Percentiles rank a stretch among this genome's conserved stretches.
Evolutionary conservation across 352 stramenopile genomes (phyloP).

Genomic region (Phytophthora vignae): DNA sequence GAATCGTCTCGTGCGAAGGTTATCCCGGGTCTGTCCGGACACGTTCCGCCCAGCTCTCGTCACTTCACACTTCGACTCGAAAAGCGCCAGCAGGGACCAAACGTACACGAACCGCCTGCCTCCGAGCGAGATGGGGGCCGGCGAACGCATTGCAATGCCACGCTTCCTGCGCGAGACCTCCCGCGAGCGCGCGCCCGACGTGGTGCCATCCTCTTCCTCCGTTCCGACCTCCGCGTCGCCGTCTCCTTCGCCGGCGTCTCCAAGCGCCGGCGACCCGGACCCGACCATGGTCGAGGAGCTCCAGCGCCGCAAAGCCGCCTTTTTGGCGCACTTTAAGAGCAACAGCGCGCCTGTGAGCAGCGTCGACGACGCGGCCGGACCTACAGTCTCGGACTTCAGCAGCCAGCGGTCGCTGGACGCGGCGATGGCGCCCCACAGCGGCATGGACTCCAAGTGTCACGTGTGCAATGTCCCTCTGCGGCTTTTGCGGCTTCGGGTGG

Average conservation of each 20-base stretch:
- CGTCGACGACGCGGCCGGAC: slow-evolving; percentile 18
- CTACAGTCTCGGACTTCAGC: slow-evolving; percentile 15
- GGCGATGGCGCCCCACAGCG: slow-evolving; percentile 13
- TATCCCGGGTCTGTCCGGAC: background rate
- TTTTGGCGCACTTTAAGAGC: slow-evolving; percentile 59
- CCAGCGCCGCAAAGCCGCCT: slow-evolving; percentile 56
- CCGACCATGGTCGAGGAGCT: slow-evolving; percentile 47
- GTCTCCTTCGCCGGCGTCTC: slow-evolving; percentile 19
- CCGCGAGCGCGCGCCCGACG: slow-evolving; percentile 27
- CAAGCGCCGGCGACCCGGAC: slow-evolving; percentile 29
- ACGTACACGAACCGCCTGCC: background rate
- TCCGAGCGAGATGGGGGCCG: slow-evolving; percentile 21
- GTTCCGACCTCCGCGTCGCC: background rate
- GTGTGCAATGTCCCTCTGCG: slow-evolving; percentile 68
- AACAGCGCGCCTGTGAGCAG: slow-evolving; percentile 7
- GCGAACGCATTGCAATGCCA: slow-evolving; percentile 38
- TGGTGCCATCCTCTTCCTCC: slow-evolving; percentile 8
- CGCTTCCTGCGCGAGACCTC: slow-evolving; percentile 41
- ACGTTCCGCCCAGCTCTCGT: slow-evolving; percentile 20
- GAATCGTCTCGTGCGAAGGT: background rate
- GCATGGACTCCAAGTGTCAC: slow-evolving; percentile 64
- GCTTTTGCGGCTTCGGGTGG: slow-evolving; percentile 57
- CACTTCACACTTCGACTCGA: slow-evolving; percentile 21
- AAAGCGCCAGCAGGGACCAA: background rate
- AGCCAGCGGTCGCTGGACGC: slow-evolving; percentile 30